Evolutionary conservation across 257 asterid species (phyloP), one percentile per base, ranked within the genome.

Genomic region (Ocimum tenuiflorum): DNA sequence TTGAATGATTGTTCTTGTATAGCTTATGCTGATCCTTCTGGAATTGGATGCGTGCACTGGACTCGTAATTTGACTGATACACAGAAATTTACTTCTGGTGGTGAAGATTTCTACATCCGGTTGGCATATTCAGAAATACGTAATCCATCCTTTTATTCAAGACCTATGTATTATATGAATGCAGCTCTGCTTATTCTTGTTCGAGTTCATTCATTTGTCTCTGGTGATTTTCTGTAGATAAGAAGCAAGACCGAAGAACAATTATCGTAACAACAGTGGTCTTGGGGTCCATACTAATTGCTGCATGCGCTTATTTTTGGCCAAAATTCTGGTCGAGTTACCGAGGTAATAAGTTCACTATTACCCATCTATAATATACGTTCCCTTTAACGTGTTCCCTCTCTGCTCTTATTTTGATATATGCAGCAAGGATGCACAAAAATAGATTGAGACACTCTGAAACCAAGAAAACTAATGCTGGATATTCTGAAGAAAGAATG

Each of bases 21-120:
- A 39, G 82, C 74, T 52, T 77, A 73, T 60, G 56, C 74, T 0
- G 50, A 31, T 46, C 3, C 49, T 47, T 18, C 64, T 23, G 79
- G 79, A 8, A 73, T 69, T 20, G 79, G 79, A 39, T 73, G 82
- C 61, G 15, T 77, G 76, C 39, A 7, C 27, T 77, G 82, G 82
- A 45, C 19, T 7, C 68, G 35, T 14, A 42, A 15, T 19, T 56
- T 77, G n/a, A 52, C 58, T 14, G 82, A 77, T 42, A 29, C 63
- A 5, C 77, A 69, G 18, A 24, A 69, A 53, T 60, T 77, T 55
- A 1, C 71, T 11, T 7, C 17, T 20, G 70, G 38, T 36, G 82
- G 76, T 9, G 42, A 43, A 0, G 77, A 59, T 24, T 56, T 77
- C 18, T 69, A 73, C 42, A 49, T 77, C 36, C 71, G 74, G 0